Base-by-base conservation (phyloP, 164 flowering plant species). In the Liquidambar formosana region DNA sequence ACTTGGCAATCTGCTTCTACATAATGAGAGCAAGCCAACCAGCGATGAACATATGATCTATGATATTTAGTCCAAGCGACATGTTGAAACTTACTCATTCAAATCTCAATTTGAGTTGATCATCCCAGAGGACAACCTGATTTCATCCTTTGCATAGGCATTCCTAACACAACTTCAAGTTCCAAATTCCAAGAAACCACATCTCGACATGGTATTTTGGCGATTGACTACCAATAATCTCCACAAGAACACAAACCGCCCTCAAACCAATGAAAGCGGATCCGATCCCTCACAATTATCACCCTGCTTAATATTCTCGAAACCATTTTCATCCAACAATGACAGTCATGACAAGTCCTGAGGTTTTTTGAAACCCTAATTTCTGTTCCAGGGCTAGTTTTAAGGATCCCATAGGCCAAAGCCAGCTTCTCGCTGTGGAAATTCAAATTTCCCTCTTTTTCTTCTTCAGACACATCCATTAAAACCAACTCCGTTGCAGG, bases 391-490 rank as follows among this genome's bases (percentile, higher is more conserved):
- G 93, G 96, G 47, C 88, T 77, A 6, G 89, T 82, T 77, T 77
- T 89, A 10, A 89, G 71, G 65, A 91, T 75, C 67, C 81, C 91
- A 76, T 78, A 93, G 1, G 90, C 88, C 62, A 88, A 59, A 1
- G 98, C 97, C 74, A 93, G 70, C 76, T 88, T 93, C 69, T 93
- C 98, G 70, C 98, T 89, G 65, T 93, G 97, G 64, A 67, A 72
- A 63, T 61, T 76, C 83, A 93, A 74, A 67, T 84, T 88, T 57
- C 64, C 85, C 69, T 89, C 95, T 76, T 88, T 93, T 74, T 93
- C 95, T 78, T 93, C 97, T 54, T 86, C 90, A 5, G 86, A 79
- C n/a, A 93, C 84, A 85, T 93, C 97, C 93, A 88, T 82, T 73
- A 89, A 69, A 67, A 88, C 97, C 79, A 87, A 71, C n/a, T 85